A percentile compares a stretch with the other conserved stretches of the same genome.
These are phyloP conservation scores for Claviceps sp. DNA, from an alignment of 2,329 filamentous ascomycete genomes.

Conservation along the genomic window DNA sequence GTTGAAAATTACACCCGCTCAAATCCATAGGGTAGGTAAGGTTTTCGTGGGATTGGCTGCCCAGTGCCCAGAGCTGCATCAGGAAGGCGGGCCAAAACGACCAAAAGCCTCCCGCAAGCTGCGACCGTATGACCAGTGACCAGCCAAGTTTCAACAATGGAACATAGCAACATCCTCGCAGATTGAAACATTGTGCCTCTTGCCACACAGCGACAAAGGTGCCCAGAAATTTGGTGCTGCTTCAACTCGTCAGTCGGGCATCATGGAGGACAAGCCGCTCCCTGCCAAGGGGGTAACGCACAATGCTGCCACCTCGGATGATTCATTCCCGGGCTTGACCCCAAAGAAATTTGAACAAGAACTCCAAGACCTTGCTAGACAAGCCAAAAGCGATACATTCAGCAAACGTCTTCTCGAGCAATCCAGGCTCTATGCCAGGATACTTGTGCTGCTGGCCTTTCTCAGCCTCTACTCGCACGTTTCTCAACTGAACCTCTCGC, in stretches of 20 bases:
- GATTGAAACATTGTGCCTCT: neutral
- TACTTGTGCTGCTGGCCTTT: constrained; percentile 17
- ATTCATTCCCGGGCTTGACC: constrained; percentile 23
- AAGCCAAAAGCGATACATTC: constrained; percentile 21
- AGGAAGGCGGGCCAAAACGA: neutral
- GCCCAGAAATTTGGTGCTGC: neutral
- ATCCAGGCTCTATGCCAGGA: constrained; percentile 23
- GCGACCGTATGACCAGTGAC: neutral
- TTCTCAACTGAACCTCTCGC: constrained; percentile 65
- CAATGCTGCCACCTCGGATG: neutral
- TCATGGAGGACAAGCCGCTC: neutral
- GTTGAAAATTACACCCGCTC: no score
- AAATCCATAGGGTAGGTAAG: no score
- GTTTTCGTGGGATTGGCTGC: no score
- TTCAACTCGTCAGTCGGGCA: neutral
- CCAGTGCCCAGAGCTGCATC: neutral
- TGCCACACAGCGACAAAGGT: neutral
- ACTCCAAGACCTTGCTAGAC: constrained; percentile 35
- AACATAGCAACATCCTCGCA: neutral
- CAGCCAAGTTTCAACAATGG: neutral
- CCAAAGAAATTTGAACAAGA: constrained; percentile 42
- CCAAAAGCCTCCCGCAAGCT: neutral
- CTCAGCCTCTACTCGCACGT: constrained; percentile 51
- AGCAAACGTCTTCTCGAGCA: constrained; percentile 23
- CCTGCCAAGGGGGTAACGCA: neutral